phyloP scores from a whole-genome alignment of 2,329 filamentous ascomycete genomes.

The Sordariomycetes sp. region DNA sequence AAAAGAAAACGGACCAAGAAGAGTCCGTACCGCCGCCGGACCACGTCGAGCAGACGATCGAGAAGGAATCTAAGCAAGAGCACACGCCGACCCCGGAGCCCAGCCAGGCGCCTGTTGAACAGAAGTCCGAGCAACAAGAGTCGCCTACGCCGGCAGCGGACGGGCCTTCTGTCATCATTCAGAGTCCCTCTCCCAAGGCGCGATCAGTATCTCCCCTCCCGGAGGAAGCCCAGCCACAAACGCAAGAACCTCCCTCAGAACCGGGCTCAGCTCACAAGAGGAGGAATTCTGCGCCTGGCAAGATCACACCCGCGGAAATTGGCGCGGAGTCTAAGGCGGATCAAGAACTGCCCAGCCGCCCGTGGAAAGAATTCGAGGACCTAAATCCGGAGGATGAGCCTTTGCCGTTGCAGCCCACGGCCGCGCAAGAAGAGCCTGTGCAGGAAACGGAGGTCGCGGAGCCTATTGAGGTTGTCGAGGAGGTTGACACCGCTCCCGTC shows the following conservation, averaged over 20 bases:
- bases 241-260: background rate
- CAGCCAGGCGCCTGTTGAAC: background rate
- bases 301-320: background rate
- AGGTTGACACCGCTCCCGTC: background rate
- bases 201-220: background rate
- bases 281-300: background rate
- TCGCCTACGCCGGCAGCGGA: background rate
- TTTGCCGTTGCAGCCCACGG: background rate
- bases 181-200: background rate
- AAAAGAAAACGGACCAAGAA: too few species aligned
- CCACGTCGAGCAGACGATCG: too few species aligned
- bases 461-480: background rate
- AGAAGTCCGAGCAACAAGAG: background rate
- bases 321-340: background rate
- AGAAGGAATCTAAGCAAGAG: too few species aligned
- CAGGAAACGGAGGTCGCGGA: background rate
- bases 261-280: background rate
- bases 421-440: background rate
- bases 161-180: background rate
- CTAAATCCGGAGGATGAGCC: background rate
- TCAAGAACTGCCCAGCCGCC: background rate
- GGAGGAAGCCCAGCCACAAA: background rate
- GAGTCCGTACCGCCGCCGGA: too few species aligned
- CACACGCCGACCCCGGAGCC: too few species aligned
- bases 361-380: background rate